Conservation (phyloP, 139 green algal genomes). For the Picochlorum sp. region DNA sequence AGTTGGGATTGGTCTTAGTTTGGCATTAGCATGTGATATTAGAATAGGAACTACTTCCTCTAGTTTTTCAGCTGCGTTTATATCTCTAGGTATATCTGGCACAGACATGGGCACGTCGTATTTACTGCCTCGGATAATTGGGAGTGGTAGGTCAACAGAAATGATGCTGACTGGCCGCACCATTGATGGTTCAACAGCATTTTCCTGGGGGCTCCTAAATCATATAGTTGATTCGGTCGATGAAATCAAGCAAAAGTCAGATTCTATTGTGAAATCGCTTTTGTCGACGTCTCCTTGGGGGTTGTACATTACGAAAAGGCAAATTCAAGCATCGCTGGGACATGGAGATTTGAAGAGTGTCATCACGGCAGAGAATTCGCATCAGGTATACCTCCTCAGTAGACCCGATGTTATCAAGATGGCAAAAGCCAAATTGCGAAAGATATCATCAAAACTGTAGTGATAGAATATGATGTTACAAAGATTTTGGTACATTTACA, state of each 20-base stretch:
- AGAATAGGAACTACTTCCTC: constrained; percentile 9
- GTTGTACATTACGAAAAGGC: constrained; percentile 28
- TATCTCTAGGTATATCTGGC: constrained; percentile 23
- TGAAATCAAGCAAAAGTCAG: constrained; percentile 2
- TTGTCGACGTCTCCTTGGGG: constrained; percentile 1
- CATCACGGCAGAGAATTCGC: constrained; percentile 16
- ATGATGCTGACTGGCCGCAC: constrained; percentile 26
- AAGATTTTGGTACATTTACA: too few species aligned
- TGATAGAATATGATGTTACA: background rate
- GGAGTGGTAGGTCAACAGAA: constrained; percentile 20
- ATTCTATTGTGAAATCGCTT: constrained; percentile 11
- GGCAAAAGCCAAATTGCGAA: constrained; percentile 4
- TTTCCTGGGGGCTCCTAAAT: constrained; percentile 22
- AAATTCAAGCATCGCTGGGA: constrained; percentile 18
- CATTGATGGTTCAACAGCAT: constrained; percentile 15
- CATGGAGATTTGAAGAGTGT: constrained; percentile 12
- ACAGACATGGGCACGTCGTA: constrained; percentile 28
- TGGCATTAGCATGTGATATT: constrained; percentile 23
- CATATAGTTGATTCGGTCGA: constrained; percentile 7
- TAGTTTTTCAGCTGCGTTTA: constrained; percentile 22
- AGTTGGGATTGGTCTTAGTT: constrained; percentile 16
- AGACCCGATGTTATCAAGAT: background rate
- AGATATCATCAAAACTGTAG: background rate
- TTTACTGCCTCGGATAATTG: constrained; percentile 21
- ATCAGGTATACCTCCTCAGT: constrained; percentile 31